A percentile compares a stretch with the other conserved stretches of the same genome.
phyloP scores from a whole-genome alignment of 805 yeast species.

The Candida qinlingensis region DNA sequence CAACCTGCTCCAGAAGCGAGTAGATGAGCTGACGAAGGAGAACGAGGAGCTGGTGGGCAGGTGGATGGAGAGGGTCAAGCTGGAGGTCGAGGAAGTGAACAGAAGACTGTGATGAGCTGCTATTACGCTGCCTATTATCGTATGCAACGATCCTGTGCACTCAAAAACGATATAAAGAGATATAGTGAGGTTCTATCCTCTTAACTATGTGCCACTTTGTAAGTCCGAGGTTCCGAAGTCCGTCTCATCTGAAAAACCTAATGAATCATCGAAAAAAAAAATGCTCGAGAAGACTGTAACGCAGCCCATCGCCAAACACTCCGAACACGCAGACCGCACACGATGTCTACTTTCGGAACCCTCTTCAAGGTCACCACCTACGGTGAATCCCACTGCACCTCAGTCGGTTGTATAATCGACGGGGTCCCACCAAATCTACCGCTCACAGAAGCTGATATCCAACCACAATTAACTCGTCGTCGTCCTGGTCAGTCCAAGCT shows the following conservation, averaged over 20 bases:
- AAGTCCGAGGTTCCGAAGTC: not conserved
- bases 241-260: not conserved
- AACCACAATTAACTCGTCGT: conserved; percentile 93
- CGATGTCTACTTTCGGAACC: conserved; percentile 77
- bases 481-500: conserved; percentile 95
- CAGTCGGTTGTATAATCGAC: conserved; percentile 97
- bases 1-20: conserved; percentile 30
- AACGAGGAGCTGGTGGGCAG: conserved; percentile 47
- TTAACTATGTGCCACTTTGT: not conserved
- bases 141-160: not conserved
- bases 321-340: not conserved
- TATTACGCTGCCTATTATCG: too few relatives aligned
- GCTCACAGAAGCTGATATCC: conserved; percentile 75
- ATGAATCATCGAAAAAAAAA: too few relatives aligned
- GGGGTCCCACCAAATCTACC: conserved; percentile 96
- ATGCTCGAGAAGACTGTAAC: too few relatives aligned
- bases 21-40: conserved; percentile 38
- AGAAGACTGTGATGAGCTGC: not conserved
- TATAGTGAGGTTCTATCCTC: not conserved
- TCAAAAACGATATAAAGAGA: too few relatives aligned
- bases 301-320: too few relatives aligned
- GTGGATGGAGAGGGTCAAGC: conserved; percentile 52
- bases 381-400: conserved; percentile 96
- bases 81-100: conserved; percentile 58
- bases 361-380: conserved; percentile 78